A percentile compares a stretch with the other conserved stretches of the same genome.
These are phyloP conservation scores for Podaxis sp. DNA, from an alignment of 768 basidiomycete species.

Conservation along the genomic window DNA sequence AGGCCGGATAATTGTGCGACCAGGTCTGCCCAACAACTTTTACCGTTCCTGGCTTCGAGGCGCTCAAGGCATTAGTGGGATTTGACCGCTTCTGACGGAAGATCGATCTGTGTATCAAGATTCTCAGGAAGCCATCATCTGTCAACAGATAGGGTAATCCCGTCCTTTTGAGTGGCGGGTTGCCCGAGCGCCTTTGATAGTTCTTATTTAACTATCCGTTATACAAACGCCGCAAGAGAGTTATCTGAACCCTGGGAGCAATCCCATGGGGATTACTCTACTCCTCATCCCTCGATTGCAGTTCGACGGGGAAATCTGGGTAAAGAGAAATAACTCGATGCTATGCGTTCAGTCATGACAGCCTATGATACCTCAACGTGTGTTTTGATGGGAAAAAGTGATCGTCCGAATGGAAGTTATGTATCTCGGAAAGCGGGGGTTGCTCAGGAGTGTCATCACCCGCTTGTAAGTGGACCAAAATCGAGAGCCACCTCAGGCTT, in stretches of 20 bases:
- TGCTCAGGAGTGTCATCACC: not conserved
- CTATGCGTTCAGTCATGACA: not conserved
- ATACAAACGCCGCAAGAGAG: not conserved
- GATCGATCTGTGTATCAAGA: constrained; percentile 4
- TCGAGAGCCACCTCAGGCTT: no score
- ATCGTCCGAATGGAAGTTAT: not conserved
- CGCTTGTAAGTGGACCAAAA: no score
- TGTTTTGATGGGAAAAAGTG: not conserved
- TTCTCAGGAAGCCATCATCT: constrained; percentile 10
- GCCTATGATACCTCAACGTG: no score
- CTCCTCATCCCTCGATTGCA: not conserved
- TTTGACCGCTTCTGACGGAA: constrained; percentile 25
- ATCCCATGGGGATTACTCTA: not conserved
- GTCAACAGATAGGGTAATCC: constrained; percentile 3
- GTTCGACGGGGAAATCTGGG: not conserved
- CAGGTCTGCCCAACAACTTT: constrained; percentile 30
- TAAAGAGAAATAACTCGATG: not conserved
- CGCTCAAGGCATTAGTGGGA: constrained; percentile 20
- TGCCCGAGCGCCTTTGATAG: not conserved
- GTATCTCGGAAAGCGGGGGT: not conserved
- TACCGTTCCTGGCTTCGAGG: constrained; percentile 31
- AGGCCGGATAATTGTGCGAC: constrained; percentile 24
- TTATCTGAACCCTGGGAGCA: not conserved
- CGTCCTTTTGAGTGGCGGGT: not conserved
- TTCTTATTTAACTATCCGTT: not conserved